Evolutionary conservation across 1,284 basidiomycete species (phyloP).

Genomic region (Cryptococcus hybrid): DNA sequence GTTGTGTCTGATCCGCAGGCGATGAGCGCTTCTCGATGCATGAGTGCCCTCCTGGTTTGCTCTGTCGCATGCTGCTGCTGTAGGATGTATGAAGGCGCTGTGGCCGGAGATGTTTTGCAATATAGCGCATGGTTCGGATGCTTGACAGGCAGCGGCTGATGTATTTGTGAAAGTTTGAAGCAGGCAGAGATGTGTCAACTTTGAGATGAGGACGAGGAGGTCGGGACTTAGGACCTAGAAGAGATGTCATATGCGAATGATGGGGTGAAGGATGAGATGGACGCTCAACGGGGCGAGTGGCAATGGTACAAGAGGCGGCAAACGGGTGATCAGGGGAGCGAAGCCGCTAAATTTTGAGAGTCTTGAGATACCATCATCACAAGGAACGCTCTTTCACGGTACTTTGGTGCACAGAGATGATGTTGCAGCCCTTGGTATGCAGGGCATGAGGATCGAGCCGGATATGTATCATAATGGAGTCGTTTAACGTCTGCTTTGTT

Average conservation of each 20-base stretch:
- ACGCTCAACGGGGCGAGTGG: background rate
- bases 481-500: too few species aligned
- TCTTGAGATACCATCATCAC: too few species aligned
- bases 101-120: background rate
- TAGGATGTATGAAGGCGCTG: background rate
- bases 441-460: background rate
- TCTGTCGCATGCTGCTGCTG: background rate
- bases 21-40: constrained; percentile 6
- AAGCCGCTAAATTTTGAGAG: too few species aligned
- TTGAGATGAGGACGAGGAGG: background rate
- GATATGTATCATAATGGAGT: background rate
- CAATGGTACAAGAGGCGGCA: background rate
- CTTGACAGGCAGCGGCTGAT: background rate
- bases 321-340: background rate
- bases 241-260: background rate
- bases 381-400: background rate
- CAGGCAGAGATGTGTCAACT: background rate
- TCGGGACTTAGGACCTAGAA: background rate
- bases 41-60: background rate
- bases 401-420: background rate
- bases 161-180: background rate
- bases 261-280: background rate
- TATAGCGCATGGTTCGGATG: background rate
- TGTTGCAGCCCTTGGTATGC: background rate
- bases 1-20: background rate